Percentiles rank a stretch among this genome's conserved stretches.
phyloP scores from a whole-genome alignment of 495 filamentous ascomycete genomes.

The Penicillium antarcticum region DNA sequence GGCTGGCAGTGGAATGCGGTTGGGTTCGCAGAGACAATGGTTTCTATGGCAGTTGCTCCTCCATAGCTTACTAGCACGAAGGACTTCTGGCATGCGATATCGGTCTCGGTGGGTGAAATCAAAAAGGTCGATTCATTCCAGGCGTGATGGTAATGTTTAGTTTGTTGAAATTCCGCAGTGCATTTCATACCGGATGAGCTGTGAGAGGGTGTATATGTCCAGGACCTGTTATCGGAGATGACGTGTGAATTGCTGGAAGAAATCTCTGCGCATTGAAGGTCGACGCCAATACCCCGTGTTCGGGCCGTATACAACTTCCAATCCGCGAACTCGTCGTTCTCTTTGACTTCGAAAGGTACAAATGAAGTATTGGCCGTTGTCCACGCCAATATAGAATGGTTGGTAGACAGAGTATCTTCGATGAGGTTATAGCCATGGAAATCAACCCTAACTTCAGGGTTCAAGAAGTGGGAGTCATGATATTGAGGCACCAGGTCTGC shows the following conservation, averaged over 20 bases:
- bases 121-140: slow-evolving; percentile 3
- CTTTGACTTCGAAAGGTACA: slow-evolving; percentile 7
- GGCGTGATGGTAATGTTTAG: background rate
- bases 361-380: slow-evolving; percentile 6
- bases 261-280: slow-evolving; percentile 9
- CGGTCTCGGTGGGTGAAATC: slow-evolving; percentile 6
- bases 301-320: slow-evolving; percentile 6
- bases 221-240: background rate
- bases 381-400: slow-evolving; percentile 10
- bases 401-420: background rate
- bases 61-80: slow-evolving; percentile 7
- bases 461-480: slow-evolving; percentile 8
- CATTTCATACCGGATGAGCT: background rate
- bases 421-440: slow-evolving; percentile 12
- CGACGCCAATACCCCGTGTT: slow-evolving; percentile 15
- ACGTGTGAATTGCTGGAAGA: background rate
- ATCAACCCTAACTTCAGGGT: background rate
- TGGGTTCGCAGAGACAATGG: background rate
- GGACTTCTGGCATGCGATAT: slow-evolving; percentile 1
- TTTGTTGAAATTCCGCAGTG: slow-evolving; percentile 1
- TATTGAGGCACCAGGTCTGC: slow-evolving; percentile 3
- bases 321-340: background rate
- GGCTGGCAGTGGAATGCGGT: slow-evolving; percentile 16
- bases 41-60: background rate
- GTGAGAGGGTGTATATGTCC: slow-evolving; percentile 2